Conservation (phyloP, 148 eudicot genomes). For the Cornus florida region DNA sequence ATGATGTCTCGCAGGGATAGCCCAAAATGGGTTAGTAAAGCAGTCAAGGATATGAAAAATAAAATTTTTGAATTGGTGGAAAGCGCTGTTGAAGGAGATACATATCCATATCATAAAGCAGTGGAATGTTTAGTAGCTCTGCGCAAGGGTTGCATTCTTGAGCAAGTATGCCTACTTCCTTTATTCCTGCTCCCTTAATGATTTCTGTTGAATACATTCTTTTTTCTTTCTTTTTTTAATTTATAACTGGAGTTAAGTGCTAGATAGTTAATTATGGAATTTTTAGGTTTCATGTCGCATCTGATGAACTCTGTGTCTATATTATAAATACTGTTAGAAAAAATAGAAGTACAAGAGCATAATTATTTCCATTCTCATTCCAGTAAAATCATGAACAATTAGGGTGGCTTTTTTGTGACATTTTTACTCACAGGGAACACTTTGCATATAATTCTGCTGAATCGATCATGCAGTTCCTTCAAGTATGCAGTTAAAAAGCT, state of each 20-base stretch:
- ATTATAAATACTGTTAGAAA: not conserved
- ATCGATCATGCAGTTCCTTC: not conserved
- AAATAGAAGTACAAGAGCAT: not conserved
- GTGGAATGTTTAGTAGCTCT: slow-evolving; percentile 76
- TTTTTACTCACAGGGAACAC: too few relatives aligned
- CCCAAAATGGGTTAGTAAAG: slow-evolving; percentile 78
- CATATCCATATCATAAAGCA: slow-evolving; percentile 56
- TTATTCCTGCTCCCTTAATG: not conserved
- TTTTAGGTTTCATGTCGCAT: not conserved
- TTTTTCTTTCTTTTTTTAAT: too few relatives aligned
- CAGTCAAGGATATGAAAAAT: slow-evolving; percentile 66
- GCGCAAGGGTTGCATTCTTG: slow-evolving; percentile 82
- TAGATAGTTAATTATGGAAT: not conserved
- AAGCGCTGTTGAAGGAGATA: slow-evolving; percentile 59
- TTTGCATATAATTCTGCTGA: not conserved
- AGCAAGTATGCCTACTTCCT: slow-evolving; percentile 56
- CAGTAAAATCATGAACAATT: not conserved
- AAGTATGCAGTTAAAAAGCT: not conserved
- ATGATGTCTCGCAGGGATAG: slow-evolving; percentile 90
- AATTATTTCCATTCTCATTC: not conserved
- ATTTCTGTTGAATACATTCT: not conserved
- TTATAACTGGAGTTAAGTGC: not conserved
- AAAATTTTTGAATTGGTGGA: slow-evolving; percentile 61
- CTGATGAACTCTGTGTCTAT: not conserved
- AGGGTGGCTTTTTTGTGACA: not conserved